Evolutionary conservation across 805 yeast species (phyloP).

Genomic region (Metschnikowia aberdeeniae): DNA sequence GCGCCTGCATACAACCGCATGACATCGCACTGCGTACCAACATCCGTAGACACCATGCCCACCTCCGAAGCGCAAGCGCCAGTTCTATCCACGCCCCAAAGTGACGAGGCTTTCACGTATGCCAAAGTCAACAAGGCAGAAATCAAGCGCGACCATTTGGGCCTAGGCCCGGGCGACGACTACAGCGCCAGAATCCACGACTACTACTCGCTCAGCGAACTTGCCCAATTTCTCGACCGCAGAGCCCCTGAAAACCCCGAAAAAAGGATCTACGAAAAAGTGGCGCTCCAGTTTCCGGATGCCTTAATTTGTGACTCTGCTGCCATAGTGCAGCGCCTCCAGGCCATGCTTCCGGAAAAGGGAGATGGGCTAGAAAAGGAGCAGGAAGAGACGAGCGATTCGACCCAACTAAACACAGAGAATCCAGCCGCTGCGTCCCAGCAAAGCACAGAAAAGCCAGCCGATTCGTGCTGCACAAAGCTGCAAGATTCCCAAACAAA

Average conservation of each 20-base stretch:
- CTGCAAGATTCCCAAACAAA: too few relatives aligned
- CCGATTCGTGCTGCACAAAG: too few relatives aligned
- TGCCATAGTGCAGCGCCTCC: slow-evolving; percentile 55
- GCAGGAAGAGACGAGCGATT: too few relatives aligned
- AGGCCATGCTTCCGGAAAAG: slow-evolving; percentile 24
- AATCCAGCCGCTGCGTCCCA: too few relatives aligned
- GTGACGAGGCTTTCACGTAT: slow-evolving; percentile 51
- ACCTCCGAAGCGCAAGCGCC: slow-evolving; percentile 46
- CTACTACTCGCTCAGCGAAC: slow-evolving; percentile 53
- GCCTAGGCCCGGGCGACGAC: slow-evolving; percentile 24
- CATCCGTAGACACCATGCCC: slow-evolving; percentile 7
- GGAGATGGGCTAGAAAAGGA: background rate
- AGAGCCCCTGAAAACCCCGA: slow-evolving; percentile 17
- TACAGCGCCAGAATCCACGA: slow-evolving; percentile 34
- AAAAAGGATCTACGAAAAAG: slow-evolving; percentile 35
- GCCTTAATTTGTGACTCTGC: slow-evolving; percentile 72
- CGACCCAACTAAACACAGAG: too few relatives aligned
- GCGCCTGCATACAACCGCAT: background rate
- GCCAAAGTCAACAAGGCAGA: slow-evolving; percentile 34
- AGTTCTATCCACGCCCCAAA: slow-evolving; percentile 69
- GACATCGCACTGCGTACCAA: background rate
- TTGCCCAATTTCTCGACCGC: slow-evolving; percentile 37
- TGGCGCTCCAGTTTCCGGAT: slow-evolving; percentile 93
- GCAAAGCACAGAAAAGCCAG: too few relatives aligned
- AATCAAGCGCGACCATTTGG: slow-evolving; percentile 24